phyloP scores from a whole-genome alignment of 2,329 filamentous ascomycete species.

The Colletotrichum somersetense region DNA sequence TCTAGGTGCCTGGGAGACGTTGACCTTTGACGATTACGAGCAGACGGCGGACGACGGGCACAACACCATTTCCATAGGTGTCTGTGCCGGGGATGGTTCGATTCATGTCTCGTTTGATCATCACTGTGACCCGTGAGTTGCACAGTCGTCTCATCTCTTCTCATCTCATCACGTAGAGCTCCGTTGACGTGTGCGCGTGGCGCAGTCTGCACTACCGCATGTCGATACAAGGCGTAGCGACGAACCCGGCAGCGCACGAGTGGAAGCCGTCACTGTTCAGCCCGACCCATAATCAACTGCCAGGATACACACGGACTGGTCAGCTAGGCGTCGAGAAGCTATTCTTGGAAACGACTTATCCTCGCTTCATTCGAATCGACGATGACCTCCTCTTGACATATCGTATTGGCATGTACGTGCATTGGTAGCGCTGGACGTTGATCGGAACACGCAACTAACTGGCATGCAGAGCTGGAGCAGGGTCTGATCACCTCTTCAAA shows the following conservation, averaged over 20 bases:
- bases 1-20: conserved; percentile 22
- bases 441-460: not conserved
- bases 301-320: conserved; percentile 32
- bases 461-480: conserved; percentile 29
- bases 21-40: conserved; percentile 34
- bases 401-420: conserved; percentile 38
- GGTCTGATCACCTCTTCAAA: conserved; percentile 35
- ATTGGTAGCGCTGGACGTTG: not conserved
- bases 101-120: conserved; percentile 38
- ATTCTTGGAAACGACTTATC: conserved; percentile 37
- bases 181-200: not conserved
- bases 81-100: conserved; percentile 30
- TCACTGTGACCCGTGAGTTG: conserved; percentile 38
- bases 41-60: conserved; percentile 41
- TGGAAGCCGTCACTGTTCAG: conserved; percentile 37
- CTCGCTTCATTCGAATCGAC: conserved; percentile 28
- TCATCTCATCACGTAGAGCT: not conserved
- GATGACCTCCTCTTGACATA: conserved; percentile 33
- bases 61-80: conserved; percentile 38
- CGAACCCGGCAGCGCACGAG: conserved; percentile 14
- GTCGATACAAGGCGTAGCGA: conserved; percentile 29
- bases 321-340: conserved; percentile 36
- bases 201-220: conserved; percentile 33
- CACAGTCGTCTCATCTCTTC: not conserved
- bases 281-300: conserved; percentile 34